Percentiles rank a stretch among this genome's conserved stretches.
Conservation (phyloP, 2,329 filamentous ascomycete genomes). For the Sporothrix curviconia region DNA sequence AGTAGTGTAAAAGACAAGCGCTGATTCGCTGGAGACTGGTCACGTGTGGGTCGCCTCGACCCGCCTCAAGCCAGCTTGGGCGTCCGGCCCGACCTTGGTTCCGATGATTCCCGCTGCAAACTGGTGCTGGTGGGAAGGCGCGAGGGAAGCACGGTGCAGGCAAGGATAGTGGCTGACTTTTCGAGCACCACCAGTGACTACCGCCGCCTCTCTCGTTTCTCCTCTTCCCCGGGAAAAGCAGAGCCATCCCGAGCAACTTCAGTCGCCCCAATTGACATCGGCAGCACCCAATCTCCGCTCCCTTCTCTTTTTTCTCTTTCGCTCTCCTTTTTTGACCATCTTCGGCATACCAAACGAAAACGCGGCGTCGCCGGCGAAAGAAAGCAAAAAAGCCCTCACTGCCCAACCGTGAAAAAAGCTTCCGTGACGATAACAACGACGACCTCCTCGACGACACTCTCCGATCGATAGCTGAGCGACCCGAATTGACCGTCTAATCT, state of each 20-base stretch:
- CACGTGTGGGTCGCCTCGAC: constrained; percentile 8
- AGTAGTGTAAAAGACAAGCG: constrained; percentile 10
- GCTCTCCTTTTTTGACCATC: not conserved
- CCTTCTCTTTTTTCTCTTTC: not conserved
- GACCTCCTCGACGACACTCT: too few species aligned
- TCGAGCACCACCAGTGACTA: not conserved
- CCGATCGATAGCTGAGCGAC: too few species aligned
- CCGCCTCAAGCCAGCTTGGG: not conserved
- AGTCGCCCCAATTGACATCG: not conserved
- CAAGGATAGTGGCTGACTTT: constrained; percentile 1
- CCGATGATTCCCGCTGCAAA: constrained; percentile 17
- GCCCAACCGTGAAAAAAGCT: constrained; percentile 5
- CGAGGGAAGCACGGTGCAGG: not conserved
- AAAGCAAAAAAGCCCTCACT: too few species aligned
- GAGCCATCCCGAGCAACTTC: not conserved
- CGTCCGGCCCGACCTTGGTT: constrained; percentile 17
- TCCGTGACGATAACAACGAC: not conserved
- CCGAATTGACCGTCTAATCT: not conserved
- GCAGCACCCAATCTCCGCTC: not conserved
- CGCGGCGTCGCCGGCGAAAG: not conserved
- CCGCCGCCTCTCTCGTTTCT: not conserved
- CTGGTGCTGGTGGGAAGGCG: not conserved
- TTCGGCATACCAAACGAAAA: not conserved
- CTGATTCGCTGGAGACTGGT: not conserved
- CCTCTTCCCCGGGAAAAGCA: constrained; percentile 5